Evolutionary conservation across 768 basidiomycete genomes (phyloP), one percentile per base, ranked within the genome.

Genomic region (Xerocomellus intermedius): DNA sequence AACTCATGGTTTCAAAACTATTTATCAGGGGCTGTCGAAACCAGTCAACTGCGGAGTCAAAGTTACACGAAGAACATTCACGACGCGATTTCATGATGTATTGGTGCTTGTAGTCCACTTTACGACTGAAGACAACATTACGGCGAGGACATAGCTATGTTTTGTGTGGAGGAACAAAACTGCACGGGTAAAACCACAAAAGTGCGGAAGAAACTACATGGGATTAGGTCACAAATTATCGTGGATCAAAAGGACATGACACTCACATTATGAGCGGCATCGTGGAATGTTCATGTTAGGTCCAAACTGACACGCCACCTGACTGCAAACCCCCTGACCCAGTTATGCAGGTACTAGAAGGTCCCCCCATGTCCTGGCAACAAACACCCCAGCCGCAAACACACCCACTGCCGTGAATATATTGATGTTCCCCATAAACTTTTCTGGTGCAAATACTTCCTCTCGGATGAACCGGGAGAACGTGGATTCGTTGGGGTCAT

Each of bases 311-410:
- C 22, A 38, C 14, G 8, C 33, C 42, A 42, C 43, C 33, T 19
- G 22, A 55, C 52, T 33, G 22, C 53, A 39, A 36, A 12, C 24
- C 10, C 38, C 19, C 30, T 32, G 17, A 28, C 28, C 53, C 37
- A 37, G 36, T 46, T 50, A 88, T 26, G 81, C 82, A 42, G 87
- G 87, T 8, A 92, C 80, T 75, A 92, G 80, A 41, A 88, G 67
- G 39, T 87, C 88, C 12, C 91, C 91, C 81, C 87, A 96, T 39
- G 82, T 82, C 69, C 89, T 83, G 16, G 86, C 83, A 14, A 76
- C 83, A 42, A 84, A 69, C 53, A 93, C 84, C 4, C 89, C 88
- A 28, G 82, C 87, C 24, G 83, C 72, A 62, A 92, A 93, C 56
- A 91, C 72, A 7, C 78, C 75, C 8, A 86, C 73, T 19, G 86